Base-by-base conservation (phyloP, 2,329 filamentous ascomycete species). In the Epichloe uncinata region DNA sequence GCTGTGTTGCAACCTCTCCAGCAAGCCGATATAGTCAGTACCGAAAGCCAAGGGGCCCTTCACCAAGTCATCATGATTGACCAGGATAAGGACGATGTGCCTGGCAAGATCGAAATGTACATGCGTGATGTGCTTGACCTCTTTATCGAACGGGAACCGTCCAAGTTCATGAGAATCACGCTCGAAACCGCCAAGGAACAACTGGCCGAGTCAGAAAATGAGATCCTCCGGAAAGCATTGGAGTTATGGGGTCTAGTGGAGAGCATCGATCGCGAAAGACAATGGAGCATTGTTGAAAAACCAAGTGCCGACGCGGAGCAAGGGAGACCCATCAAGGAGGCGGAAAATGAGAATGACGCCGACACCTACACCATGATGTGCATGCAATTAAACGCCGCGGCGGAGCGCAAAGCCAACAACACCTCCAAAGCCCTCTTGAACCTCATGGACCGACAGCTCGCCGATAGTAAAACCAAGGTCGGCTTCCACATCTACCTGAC, bases 181-280 rank as follows among this genome's bases (percentile, higher is more conserved):
- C 68, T 84, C 34, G 71, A 76, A 45, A 73, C 72, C n/a, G 74
- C 75, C 0, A 66, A 68, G 37, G 64, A 72, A 47, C 72, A 72
- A 12, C 58, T 66, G 4, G 62, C 71, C 44, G 72, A 72, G 5
- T 67, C 70, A 36, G 66, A 69, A n/a, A 77, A 81, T 53, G 72
- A 75, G 50, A 65, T 81, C 11, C 66, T 84, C 6, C 71, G 71
- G 48, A 73, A 77, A 52, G 76, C 78, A 1, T 68, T 84, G 4
- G 79, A 84, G 60, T 69, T 84, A 2, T 84, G 80, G 80, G 76
- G 77, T 0, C 69, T 81, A 5, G 78, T 83, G 4, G 79, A 84
- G 59, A 78, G 81, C 43, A 77, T 83, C 51, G 79, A 83, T 59
- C 73, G 78, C 45, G 79, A 83, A 59, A 70, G 78, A 4, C 73